Conservation (phyloP, 2,329 filamentous ascomycete species). For the Amauroascus niger region DNA sequence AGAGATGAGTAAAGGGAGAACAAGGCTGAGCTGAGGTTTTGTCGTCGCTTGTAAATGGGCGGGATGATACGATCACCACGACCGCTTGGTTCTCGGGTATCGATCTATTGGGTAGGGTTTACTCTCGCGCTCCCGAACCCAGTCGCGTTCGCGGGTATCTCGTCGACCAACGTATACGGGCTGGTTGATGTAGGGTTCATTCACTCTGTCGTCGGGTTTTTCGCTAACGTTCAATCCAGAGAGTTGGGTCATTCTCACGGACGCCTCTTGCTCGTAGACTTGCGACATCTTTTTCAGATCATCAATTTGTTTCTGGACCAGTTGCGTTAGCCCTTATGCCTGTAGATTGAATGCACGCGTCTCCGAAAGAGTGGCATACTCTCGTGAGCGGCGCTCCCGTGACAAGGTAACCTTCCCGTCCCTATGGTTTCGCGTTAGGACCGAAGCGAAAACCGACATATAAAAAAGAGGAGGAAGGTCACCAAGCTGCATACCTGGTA, state of each 20-base stretch:
- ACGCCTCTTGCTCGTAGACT: slow-evolving; percentile 41
- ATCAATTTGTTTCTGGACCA: slow-evolving; percentile 40
- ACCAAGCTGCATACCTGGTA: slow-evolving; percentile 34
- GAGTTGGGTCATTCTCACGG: slow-evolving; percentile 19
- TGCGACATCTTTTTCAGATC: slow-evolving; percentile 40
- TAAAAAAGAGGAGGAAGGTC: neutral
- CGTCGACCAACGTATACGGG: slow-evolving; percentile 32
- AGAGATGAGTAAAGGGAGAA: neutral
- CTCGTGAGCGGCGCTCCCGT: slow-evolving; percentile 39
- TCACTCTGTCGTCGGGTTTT: slow-evolving; percentile 17
- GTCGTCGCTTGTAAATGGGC: neutral
- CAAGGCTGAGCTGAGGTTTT: neutral
- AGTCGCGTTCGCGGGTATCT: slow-evolving; percentile 20
- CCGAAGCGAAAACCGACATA: neutral
- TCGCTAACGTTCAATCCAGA: slow-evolving; percentile 22
- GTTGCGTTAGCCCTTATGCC: slow-evolving; percentile 11
- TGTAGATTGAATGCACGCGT: neutral
- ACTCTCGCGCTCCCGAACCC: slow-evolving; percentile 14
- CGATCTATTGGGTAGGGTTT: slow-evolving; percentile 15
- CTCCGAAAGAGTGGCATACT: slow-evolving; percentile 26
- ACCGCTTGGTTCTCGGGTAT: slow-evolving; percentile 13
- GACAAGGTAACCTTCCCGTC: slow-evolving; percentile 42
- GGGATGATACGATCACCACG: slow-evolving; percentile 14
- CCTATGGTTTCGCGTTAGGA: slow-evolving; percentile 26
- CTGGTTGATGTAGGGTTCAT: slow-evolving; percentile 37